A percentile compares a stretch with the other conserved stretches of the same genome.
These are phyloP conservation scores for Lecanicillium sp. DNA, from an alignment of 2,329 filamentous ascomycete genomes.

Conservation along the genomic window DNA sequence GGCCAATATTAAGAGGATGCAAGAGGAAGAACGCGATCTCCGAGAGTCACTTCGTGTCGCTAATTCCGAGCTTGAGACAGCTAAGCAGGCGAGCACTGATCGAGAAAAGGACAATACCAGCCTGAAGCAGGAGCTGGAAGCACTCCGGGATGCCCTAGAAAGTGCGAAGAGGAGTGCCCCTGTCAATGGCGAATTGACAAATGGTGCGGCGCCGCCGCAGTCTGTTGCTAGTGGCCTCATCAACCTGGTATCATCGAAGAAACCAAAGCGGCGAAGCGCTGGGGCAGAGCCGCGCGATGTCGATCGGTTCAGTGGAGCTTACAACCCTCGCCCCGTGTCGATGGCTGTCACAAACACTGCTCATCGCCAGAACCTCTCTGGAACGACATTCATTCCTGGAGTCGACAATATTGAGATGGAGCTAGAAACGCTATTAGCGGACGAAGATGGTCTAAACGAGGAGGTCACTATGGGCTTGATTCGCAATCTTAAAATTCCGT, in stretches of 20 bases:
- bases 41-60: conserved; percentile 74
- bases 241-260: conserved; percentile 95
- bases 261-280: conserved; percentile 88
- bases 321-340: conserved; percentile 90
- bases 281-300: conserved; percentile 77
- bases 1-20: conserved; percentile 83
- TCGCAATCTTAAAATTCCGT: conserved; percentile 91
- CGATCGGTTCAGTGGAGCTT: conserved; percentile 85
- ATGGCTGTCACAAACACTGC: conserved; percentile 73
- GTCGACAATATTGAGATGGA: conserved; percentile 91
- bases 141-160: conserved; percentile 89
- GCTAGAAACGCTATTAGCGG: conserved; percentile 84
- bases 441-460: conserved; percentile 93
- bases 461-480: conserved; percentile 96
- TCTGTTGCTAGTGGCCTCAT: conserved; percentile 69
- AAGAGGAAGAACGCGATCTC: conserved; percentile 85
- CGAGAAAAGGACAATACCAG: conserved; percentile 80
- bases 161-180: conserved; percentile 71
- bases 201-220: conserved; percentile 32
- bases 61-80: conserved; percentile 71
- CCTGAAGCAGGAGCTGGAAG: conserved; percentile 78
- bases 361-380: conserved; percentile 63
- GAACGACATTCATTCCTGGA: conserved; percentile 69
- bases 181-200: conserved; percentile 52
- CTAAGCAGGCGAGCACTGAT: conserved; percentile 64